Evolutionary conservation across 2,329 filamentous ascomycete genomes (phyloP), one percentile per base, ranked within the genome.

Genomic region (Chaetomiaceae sp.): DNA sequence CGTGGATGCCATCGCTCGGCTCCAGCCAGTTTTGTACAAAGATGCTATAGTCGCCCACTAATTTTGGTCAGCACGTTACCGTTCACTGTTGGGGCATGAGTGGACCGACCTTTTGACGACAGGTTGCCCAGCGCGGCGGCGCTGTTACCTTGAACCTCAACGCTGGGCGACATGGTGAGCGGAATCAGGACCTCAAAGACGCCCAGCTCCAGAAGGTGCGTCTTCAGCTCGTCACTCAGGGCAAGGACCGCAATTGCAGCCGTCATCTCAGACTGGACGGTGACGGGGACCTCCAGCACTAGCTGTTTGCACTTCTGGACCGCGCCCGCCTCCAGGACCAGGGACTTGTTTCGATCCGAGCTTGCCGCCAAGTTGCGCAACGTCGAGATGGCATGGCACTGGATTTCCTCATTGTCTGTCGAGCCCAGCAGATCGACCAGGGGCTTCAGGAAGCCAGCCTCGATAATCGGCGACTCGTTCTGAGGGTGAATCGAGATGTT

Each of bases 241-340:
- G 93, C 93, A 53, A 98, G 76, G 12, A 98, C 93, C 30, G 93
- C 93, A 66, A 98, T 96, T 1, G 93, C 93, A n/a, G 93, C 93
- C 4, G 93, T 98, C 93, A 98, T 98, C 67, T 98, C 93, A 2
- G 90, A 96, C 65, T 98, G 93, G 2, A 98, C 93, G 32, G 87
- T 91, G 39, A 97, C 77, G 0, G 93, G 89, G 3, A 97, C 93
- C 46, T 94, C 84, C 15, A 98, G 74, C 19, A 98, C 90, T 42
- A 98, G 76, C 62, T 97, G 88, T 69, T 96, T 97, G 81, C 93
- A 98, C 66, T 97, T 97, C 64, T 97, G 89, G 32, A 98, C 93
- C 2, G 93, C 93, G 19, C 93, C 93, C 27, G 93, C 93, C 67
- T 97, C 89, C 39, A 98, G 72, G 1, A 98, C 93, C n/a, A 98